Evolutionary conservation across 805 yeast species (phyloP).

Genomic region (Novakomyces olei): DNA sequence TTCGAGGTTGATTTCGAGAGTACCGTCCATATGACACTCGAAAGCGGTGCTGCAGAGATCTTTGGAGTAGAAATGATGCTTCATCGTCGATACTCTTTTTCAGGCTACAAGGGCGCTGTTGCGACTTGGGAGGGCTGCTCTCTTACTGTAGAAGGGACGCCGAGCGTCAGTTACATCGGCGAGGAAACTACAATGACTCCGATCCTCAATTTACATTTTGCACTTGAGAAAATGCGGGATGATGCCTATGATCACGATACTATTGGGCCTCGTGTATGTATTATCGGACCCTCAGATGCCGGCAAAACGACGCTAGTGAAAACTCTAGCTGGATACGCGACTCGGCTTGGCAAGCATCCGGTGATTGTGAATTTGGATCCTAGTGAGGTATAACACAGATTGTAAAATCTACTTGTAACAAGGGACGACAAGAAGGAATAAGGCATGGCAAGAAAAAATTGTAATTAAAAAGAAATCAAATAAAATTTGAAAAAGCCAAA

Average conservation of each 20-base stretch:
- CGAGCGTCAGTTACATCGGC: slow-evolving; percentile 33
- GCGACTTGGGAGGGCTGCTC: slow-evolving; percentile 45
- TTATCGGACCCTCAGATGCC: slow-evolving; percentile 46
- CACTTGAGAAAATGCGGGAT: slow-evolving; percentile 36
- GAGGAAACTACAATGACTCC: slow-evolving; percentile 48
- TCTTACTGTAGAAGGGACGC: slow-evolving; percentile 24
- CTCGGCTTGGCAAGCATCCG: slow-evolving; percentile 45
- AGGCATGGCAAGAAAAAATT: no score
- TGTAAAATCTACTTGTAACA: no score
- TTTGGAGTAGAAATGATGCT: slow-evolving; percentile 81
- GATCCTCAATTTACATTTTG: slow-evolving; percentile 50
- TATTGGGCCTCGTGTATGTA: slow-evolving; percentile 32
- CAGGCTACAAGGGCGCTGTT: slow-evolving; percentile 32
- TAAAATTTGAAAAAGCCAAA: no score
- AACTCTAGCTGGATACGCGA: slow-evolving; percentile 51
- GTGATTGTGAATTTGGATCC: slow-evolving; percentile 65
- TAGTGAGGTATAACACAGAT: no score
- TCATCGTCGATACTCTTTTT: slow-evolving; percentile 37
- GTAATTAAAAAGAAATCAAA: no score
- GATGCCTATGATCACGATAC: not conserved
- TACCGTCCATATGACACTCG: slow-evolving; percentile 28
- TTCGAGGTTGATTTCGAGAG: slow-evolving; percentile 39
- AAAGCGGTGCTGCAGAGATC: slow-evolving; percentile 61
- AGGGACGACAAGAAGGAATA: no score
- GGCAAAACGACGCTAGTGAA: slow-evolving; percentile 68